A percentile compares a stretch with the other conserved stretches of the same genome.
Conservation (phyloP, 371 early-diverging fungal species). For the Smittium culicis region DNA sequence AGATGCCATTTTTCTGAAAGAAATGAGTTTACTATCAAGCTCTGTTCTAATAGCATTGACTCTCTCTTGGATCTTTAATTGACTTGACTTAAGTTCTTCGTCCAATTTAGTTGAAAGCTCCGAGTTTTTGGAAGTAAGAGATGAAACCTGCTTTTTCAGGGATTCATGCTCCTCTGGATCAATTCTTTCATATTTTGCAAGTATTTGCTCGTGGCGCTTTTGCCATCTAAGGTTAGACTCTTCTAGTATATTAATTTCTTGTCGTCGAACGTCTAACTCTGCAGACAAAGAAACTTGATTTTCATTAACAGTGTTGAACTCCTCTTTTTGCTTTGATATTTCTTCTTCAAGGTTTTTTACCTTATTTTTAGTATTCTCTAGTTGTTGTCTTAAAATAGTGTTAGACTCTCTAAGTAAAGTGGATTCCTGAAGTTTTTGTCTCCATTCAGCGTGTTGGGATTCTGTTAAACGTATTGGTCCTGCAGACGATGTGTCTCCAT, state of each 20-base stretch:
- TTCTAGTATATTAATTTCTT: slow-evolving; percentile 30
- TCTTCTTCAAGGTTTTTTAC: slow-evolving; percentile 13
- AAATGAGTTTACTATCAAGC: neutral
- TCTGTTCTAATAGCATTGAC: neutral
- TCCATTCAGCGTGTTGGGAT: slow-evolving; percentile 39
- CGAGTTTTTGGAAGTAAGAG: slow-evolving; percentile 20
- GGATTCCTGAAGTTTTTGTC: slow-evolving; percentile 46
- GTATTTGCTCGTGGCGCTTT: slow-evolving; percentile 40
- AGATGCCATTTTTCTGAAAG: neutral
- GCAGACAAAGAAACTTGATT: slow-evolving; percentile 28
- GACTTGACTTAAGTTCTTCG: slow-evolving; percentile 9
- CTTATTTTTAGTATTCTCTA: neutral
- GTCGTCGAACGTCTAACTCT: slow-evolving; percentile 37
- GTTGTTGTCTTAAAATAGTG: slow-evolving; percentile 29
- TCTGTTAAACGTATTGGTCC: slow-evolving; percentile 29
- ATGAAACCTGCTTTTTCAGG: slow-evolving; percentile 26
- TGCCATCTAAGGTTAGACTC: slow-evolving; percentile 45
- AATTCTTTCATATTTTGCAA: slow-evolving; percentile 43
- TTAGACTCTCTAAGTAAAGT: slow-evolving; percentile 56
- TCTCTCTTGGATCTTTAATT: neutral
- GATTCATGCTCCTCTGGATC: slow-evolving; percentile 37
- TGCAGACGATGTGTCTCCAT: neutral
- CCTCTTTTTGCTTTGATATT: slow-evolving; percentile 13
- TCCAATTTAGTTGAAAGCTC: slow-evolving; percentile 15
- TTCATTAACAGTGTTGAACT: slow-evolving; percentile 18